phyloP scores from a whole-genome alignment of 2,329 filamentous ascomycete genomes.

The Periconia sp. region DNA sequence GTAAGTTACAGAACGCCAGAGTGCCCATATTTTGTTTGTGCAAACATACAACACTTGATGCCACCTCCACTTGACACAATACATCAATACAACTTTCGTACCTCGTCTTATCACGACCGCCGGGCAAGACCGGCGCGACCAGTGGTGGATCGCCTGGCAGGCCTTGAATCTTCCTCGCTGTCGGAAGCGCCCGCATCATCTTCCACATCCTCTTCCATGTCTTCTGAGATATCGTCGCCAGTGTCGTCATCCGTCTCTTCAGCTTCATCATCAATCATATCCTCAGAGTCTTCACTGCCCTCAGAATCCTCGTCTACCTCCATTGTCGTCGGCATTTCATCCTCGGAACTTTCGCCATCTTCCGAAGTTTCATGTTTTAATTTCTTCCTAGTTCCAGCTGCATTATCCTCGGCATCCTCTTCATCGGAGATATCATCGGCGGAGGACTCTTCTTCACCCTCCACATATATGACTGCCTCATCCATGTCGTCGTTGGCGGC shows the following conservation, averaged over 20 bases:
- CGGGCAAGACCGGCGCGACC: conserved; percentile 33
- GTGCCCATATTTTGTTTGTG: conserved; percentile 1
- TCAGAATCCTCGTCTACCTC: conserved; percentile 48
- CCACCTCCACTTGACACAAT: not conserved
- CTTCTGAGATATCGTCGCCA: conserved; percentile 51
- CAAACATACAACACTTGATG: not conserved
- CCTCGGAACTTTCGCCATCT: conserved; percentile 51
- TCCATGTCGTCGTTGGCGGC: conserved; percentile 63
- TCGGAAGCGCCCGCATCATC: conserved; percentile 47
- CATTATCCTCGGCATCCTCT: conserved; percentile 10
- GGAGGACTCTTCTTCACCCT: conserved; percentile 69
- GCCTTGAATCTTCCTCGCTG: conserved; percentile 46
- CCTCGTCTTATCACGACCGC: conserved; percentile 13
- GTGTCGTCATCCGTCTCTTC: conserved; percentile 51
- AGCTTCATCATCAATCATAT: conserved; percentile 55
- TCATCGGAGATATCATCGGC: conserved; percentile 48
- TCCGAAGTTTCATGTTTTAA: conserved; percentile 3
- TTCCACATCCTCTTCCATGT: conserved; percentile 49
- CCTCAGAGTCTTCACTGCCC: conserved; percentile 60
- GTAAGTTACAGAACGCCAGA: conserved; percentile 9
- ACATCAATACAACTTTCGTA: not conserved
- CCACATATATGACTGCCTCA: conserved; percentile 80
- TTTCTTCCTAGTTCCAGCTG: not conserved
- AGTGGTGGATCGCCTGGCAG: conserved; percentile 36
- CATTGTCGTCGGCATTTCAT: conserved; percentile 59